phyloP scores from a whole-genome alignment of 495 filamentous ascomycete genomes.

The Ramalina intermedia region DNA sequence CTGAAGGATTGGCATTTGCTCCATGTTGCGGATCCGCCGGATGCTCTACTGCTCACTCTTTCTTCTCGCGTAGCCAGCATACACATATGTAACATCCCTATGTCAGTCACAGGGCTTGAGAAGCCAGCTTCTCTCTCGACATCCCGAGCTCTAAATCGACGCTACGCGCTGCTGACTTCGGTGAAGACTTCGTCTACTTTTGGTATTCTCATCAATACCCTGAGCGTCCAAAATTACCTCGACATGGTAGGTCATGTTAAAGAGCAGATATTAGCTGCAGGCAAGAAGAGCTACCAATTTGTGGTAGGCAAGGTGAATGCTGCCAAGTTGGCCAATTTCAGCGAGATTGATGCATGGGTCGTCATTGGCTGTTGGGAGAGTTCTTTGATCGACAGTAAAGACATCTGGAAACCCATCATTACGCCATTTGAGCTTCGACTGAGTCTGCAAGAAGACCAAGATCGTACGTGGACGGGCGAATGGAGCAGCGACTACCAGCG shows the following conservation, averaged over 20 bases:
- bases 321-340: constrained; percentile 91
- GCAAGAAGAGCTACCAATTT: constrained; percentile 89
- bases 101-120: constrained; percentile 17
- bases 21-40: constrained; percentile 77
- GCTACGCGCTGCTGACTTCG: constrained; percentile 75
- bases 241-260: constrained; percentile 60
- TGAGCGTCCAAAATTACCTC: constrained; percentile 82
- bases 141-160: constrained; percentile 53
- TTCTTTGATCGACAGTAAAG: constrained; percentile 68
- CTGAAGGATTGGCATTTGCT: constrained; percentile 66
- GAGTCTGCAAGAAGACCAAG: constrained; percentile 51
- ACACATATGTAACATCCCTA: constrained; percentile 53
- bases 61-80: constrained; percentile 65
- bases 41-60: constrained; percentile 72
- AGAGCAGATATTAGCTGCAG: constrained; percentile 51
- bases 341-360: constrained; percentile 89
- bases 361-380: constrained; percentile 98
- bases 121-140: constrained; percentile 33
- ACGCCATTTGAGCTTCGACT: constrained; percentile 84
- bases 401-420: constrained; percentile 73
- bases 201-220: constrained; percentile 88
- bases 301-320: constrained; percentile 95
- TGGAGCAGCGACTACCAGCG: constrained; percentile 64
- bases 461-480: constrained; percentile 60
- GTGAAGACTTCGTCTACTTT: constrained; percentile 70